Conservation (phyloP, 768 basidiomycete species). For the Ramaria rubella region DNA sequence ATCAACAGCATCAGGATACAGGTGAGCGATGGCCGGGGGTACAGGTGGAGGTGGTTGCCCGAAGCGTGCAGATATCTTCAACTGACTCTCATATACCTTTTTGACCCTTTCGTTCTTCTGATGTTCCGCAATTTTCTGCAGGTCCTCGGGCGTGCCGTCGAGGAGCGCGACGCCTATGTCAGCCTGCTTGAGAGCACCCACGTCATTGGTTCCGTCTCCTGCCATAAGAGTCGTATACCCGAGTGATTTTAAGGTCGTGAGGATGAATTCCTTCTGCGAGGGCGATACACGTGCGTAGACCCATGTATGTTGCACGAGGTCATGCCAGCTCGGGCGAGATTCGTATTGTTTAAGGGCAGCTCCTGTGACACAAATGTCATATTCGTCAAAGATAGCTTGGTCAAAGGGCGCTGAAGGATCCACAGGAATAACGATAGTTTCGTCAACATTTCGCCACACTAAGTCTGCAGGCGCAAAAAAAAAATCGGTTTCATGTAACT, state of each 20-base stretch:
- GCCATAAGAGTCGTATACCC: conserved; percentile 97
- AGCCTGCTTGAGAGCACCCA: conserved; percentile 96
- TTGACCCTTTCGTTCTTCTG: conserved; percentile 86
- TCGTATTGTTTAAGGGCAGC: conserved; percentile 87
- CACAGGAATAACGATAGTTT: conserved; percentile 80
- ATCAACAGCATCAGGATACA: conserved; percentile 85
- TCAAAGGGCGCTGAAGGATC: conserved; percentile 77
- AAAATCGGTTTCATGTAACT: conserved; percentile 3
- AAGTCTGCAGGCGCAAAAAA: conserved; percentile 48
- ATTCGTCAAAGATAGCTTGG: conserved; percentile 65
- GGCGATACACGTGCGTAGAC: conserved; percentile 98
- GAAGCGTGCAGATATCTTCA: conserved; percentile 84
- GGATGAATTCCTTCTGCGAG: conserved; percentile 89
- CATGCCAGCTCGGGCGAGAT: conserved; percentile 58
- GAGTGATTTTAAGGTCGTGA: conserved; percentile 80
- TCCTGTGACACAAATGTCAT: conserved; percentile 96
- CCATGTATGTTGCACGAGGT: conserved; percentile 92
- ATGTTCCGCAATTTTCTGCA: conserved; percentile 90
- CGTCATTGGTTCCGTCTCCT: conserved; percentile 98
- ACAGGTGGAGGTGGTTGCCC: conserved; percentile 92
- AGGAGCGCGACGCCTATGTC: conserved; percentile 92
- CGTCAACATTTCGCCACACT: conserved; percentile 91
- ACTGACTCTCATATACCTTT: conserved; percentile 95
- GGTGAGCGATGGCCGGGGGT: conserved; percentile 77
- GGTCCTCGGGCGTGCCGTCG: conserved; percentile 86